These are phyloP conservation scores for Podila horticola DNA, from an alignment of 192 early-diverging fungal species.

Conservation along the genomic window DNA sequence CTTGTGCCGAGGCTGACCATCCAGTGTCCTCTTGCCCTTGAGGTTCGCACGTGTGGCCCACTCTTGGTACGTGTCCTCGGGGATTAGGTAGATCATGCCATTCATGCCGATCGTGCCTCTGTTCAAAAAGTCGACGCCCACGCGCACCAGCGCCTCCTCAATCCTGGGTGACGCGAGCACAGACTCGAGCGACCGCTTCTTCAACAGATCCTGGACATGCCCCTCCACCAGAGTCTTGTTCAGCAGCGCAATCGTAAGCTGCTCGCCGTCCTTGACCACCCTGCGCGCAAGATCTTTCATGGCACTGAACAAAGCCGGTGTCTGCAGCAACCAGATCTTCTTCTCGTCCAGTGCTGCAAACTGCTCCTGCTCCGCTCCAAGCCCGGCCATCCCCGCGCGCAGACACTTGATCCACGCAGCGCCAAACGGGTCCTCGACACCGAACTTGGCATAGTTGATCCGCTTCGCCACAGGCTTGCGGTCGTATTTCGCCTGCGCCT, in stretches of 20 bases:
- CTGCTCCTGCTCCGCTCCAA: conserved; percentile 17
- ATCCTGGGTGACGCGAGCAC: conserved; percentile 13
- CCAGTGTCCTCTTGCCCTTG: conserved; percentile 32
- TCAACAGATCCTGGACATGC: conserved; percentile 14
- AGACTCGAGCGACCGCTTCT: not conserved
- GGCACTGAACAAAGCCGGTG: conserved; percentile 22
- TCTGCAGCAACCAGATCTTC: conserved; percentile 45
- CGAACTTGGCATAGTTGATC: conserved; percentile 79
- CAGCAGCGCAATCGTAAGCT: conserved; percentile 17
- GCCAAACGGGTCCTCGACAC: conserved; percentile 75
- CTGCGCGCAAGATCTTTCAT: conserved; percentile 13
- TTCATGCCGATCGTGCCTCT: conserved; percentile 59
- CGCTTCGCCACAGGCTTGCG: conserved; percentile 84
- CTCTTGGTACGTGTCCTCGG: conserved; percentile 55
- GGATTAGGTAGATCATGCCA: conserved; percentile 66
- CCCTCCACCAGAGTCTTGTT: conserved; percentile 8
- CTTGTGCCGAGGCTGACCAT: conserved; percentile 31
- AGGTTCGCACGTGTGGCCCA: conserved; percentile 48
- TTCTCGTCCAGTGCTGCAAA: conserved; percentile 3
- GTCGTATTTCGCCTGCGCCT: conserved; percentile 61
- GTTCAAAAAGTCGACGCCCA: conserved; percentile 61
- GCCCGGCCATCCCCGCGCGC: conserved; percentile 25
- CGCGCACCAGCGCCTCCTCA: conserved; percentile 57
- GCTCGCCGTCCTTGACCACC: not conserved
- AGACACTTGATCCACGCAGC: conserved; percentile 64